These are phyloP conservation scores for Magnaporthiopsis incrustans DNA, from an alignment of 2,329 filamentous ascomycete species.

Conservation along the genomic window DNA sequence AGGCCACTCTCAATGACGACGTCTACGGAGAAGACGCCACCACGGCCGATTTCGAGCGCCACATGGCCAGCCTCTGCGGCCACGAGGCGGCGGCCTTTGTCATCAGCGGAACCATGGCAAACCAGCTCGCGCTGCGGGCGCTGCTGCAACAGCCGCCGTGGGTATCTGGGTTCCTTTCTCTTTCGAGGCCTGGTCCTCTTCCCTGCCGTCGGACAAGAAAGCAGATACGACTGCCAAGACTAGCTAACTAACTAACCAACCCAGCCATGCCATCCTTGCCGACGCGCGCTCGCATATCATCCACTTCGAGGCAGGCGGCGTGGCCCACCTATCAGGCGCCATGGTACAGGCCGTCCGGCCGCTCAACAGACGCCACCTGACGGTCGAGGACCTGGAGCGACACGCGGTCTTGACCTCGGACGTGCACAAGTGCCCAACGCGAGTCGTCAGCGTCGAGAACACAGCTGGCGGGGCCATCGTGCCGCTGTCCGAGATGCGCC, in stretches of 20 bases:
- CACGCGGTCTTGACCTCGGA: conserved; percentile 58
- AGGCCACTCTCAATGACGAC: conserved; percentile 75
- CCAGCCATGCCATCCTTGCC: conserved; percentile 60
- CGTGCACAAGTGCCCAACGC: conserved; percentile 71
- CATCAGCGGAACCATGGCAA: conserved; percentile 88
- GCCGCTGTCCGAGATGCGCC: conserved; percentile 61
- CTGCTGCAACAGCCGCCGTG: conserved; percentile 68
- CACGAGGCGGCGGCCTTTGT: conserved; percentile 76
- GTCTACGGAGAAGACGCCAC: conserved; percentile 74
- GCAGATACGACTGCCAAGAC: not conserved
- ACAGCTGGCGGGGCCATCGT: conserved; percentile 73
- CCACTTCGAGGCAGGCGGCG: conserved; percentile 56
- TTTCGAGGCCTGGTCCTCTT: not conserved
- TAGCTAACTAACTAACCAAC: not conserved
- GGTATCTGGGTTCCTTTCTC: not conserved
- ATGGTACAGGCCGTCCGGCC: conserved; percentile 60
- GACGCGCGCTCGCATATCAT: conserved; percentile 74
- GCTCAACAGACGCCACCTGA: conserved; percentile 63
- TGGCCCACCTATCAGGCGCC: conserved; percentile 64
- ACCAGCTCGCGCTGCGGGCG: conserved; percentile 76
- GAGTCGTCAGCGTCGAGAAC: conserved; percentile 77
- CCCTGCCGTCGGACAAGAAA: not conserved
- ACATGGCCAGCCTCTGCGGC: conserved; percentile 63
- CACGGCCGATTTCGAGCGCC: conserved; percentile 66
- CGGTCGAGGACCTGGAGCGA: conserved; percentile 65